Evolutionary conservation across 2,329 filamentous ascomycete species (phyloP).

Genomic region (Xylariaceae sp.): DNA sequence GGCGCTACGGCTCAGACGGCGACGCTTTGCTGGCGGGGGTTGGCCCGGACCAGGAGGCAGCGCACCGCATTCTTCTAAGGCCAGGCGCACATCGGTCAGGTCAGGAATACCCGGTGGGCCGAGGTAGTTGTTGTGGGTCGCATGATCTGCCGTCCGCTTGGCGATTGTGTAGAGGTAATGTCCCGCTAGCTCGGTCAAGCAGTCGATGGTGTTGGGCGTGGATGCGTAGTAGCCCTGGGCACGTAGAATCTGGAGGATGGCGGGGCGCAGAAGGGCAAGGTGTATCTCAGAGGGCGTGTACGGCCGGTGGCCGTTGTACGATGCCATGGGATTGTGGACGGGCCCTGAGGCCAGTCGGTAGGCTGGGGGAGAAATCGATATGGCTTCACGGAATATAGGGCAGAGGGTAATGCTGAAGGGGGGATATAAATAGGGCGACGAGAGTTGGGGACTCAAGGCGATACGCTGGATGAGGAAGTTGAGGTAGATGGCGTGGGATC

Average conservation of each 20-base stretch:
- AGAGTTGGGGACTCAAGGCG: too few species aligned
- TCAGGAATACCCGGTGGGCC: conserved; percentile 51
- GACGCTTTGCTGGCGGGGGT: conserved; percentile 10
- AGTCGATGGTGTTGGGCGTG: conserved; percentile 76
- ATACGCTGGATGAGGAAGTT: too few species aligned
- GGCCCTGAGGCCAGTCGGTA: background rate
- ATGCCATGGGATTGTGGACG: conserved; percentile 22
- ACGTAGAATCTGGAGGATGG: conserved; percentile 85
- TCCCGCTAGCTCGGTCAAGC: conserved; percentile 79
- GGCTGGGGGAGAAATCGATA: background rate
- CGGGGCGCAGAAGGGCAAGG: conserved; percentile 79
- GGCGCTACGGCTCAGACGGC: conserved; percentile 8
- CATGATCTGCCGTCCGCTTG: conserved; percentile 66
- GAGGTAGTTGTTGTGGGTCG: conserved; percentile 62
- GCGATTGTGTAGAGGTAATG: conserved; percentile 76
- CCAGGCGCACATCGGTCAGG: conserved; percentile 78
- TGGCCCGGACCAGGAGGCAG: conserved; percentile 61
- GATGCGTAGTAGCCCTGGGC: conserved; percentile 85
- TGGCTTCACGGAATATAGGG: background rate
- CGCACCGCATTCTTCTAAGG: conserved; percentile 75
- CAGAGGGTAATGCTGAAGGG: background rate
- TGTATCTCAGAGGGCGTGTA: conserved; percentile 28
- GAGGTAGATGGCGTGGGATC: too few species aligned
- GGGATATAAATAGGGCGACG: too few species aligned
- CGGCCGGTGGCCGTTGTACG: conserved; percentile 20